Percentiles rank a stretch among this genome's conserved stretches.
phyloP scores from a whole-genome alignment of 2,329 filamentous ascomycete species.

The Aspergillus clavatus region DNA sequence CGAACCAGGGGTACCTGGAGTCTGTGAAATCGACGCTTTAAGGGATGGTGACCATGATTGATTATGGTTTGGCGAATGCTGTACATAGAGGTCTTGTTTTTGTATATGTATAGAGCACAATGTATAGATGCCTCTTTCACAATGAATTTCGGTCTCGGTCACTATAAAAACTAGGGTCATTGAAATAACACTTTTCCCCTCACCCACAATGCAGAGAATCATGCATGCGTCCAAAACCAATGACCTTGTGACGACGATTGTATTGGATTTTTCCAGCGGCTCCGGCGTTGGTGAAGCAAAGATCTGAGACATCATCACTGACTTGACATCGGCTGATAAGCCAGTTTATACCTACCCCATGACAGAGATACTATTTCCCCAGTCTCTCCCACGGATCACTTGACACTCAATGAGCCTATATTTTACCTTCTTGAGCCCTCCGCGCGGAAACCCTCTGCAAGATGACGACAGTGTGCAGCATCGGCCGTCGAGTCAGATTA shows the following conservation, averaged over 20 bases:
- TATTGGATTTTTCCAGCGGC: background rate
- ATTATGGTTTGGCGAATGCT: no score
- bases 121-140: background rate
- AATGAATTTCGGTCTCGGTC: no score
- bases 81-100: background rate
- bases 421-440: background rate
- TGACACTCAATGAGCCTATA: background rate
- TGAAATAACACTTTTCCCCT: no score
- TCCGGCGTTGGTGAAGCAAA: background rate
- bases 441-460: background rate
- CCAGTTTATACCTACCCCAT: no score
- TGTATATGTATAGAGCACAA: background rate
- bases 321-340: background rate
- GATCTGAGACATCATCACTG: background rate
- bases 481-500: background rate
- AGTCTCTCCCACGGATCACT: background rate
- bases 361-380: no score
- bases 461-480: background rate
- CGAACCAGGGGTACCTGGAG: conserved; percentile 54
- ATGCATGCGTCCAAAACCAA: background rate
- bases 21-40: conserved; percentile 34
- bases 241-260: background rate
- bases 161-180: no score
- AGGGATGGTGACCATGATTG: background rate
- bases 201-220: no score